Conservation (phyloP, 2,329 filamentous ascomycete genomes). For the Exophiala calicioides region DNA sequence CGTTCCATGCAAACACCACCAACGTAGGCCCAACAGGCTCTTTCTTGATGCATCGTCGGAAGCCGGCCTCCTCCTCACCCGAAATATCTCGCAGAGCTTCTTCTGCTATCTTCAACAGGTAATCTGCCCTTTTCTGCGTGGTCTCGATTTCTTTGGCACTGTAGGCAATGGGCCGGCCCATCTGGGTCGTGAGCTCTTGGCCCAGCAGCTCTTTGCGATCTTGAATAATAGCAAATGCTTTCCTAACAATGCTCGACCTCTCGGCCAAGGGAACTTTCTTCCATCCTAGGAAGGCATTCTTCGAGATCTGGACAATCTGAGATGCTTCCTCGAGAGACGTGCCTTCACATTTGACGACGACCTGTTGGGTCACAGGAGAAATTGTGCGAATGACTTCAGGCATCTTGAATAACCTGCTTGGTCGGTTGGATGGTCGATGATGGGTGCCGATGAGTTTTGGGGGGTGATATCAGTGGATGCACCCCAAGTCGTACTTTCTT, state of each 20-base stretch:
- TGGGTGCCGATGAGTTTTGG: no score
- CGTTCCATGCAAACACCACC: constrained; percentile 91
- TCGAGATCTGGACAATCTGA: no score
- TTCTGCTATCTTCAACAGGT: constrained; percentile 77
- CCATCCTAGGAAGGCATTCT: no score
- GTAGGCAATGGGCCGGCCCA: constrained; percentile 88
- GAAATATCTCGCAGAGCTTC: constrained; percentile 75
- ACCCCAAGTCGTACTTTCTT: no score
- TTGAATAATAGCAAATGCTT: constrained; percentile 69
- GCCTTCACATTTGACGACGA: no score
- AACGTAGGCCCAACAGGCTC: constrained; percentile 81
- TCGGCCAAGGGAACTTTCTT: no score
- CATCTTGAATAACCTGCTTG: no score
- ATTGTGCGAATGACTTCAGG: no score
- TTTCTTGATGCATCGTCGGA: constrained; percentile 84
- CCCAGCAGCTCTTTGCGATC: constrained; percentile 74
- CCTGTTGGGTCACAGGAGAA: no score
- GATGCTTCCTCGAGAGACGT: no score
- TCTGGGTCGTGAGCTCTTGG: constrained; percentile 81
- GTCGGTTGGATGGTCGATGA: no score
- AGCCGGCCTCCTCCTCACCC: constrained; percentile 79
- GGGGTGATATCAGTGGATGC: no score
- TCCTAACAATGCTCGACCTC: constrained; percentile 75
- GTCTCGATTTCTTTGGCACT: constrained; percentile 79
- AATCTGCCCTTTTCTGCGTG: constrained; percentile 77